Evolutionary conservation across 192 early-diverging fungal species (phyloP).

Genomic region (Haplosporangium gracile): DNA sequence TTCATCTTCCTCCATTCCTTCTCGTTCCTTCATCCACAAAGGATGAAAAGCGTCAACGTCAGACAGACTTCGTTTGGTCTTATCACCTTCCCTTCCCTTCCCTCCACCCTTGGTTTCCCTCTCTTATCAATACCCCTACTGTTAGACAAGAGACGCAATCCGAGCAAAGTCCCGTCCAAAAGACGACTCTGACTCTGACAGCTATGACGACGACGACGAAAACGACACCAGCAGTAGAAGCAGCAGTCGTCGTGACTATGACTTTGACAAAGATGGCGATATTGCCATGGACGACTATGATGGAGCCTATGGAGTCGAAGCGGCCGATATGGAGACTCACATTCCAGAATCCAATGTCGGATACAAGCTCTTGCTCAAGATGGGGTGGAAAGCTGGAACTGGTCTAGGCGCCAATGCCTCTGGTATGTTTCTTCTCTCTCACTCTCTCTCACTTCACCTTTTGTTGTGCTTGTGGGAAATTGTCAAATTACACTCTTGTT

Average conservation of each 20-base stretch:
- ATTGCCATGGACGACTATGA: conserved; percentile 7
- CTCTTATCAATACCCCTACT: background rate
- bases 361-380: conserved; percentile 74
- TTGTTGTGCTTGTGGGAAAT: background rate
- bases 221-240: background rate
- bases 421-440: conserved; percentile 52
- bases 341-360: conserved; percentile 74
- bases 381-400: conserved; percentile 77
- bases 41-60: background rate
- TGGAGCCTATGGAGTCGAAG: conserved; percentile 12
- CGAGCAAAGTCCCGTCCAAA: conserved; percentile 36
- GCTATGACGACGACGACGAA: background rate
- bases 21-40: background rate
- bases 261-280: conserved; percentile 4
- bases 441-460: background rate
- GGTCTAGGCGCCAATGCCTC: conserved; percentile 68
- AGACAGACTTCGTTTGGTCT: background rate
- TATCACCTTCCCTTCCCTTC: background rate
- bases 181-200: conserved; percentile 21
- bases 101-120: background rate
- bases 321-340: conserved; percentile 69
- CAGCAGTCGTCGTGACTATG: background rate
- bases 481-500: background rate
- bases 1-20: background rate
- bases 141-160: conserved; percentile 31